These are phyloP conservation scores for Lolium rigidum DNA, from an alignment of 176 grass and related monocot genomes.

Conservation along the genomic window DNA sequence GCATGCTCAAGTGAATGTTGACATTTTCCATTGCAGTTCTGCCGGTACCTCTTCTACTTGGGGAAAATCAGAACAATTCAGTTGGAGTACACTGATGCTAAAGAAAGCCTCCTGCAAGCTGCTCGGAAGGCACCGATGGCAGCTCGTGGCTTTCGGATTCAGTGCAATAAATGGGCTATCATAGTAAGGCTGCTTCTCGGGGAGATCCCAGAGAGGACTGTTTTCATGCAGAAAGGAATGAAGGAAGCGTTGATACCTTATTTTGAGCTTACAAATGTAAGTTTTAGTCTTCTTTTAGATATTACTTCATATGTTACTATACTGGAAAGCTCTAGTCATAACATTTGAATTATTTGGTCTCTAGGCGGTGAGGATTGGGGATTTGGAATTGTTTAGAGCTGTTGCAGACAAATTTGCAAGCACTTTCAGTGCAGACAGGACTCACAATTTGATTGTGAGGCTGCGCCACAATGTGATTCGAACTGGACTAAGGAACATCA, in stretches of 20 bases:
- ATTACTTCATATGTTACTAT: background rate
- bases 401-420: conserved; percentile 72
- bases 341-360: conserved; percentile 28
- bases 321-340: conserved; percentile 16
- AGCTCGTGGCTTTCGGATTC: conserved; percentile 73
- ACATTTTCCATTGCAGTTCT: conserved; percentile 63
- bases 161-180: conserved; percentile 89
- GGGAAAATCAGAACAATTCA: conserved; percentile 95
- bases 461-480: conserved; percentile 85
- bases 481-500: conserved; percentile 86
- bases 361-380: conserved; percentile 82
- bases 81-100: conserved; percentile 91
- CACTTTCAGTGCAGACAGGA: conserved; percentile 78
- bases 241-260: conserved; percentile 73
- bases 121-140: conserved; percentile 72
- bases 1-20: background rate
- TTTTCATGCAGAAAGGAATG: conserved; percentile 98
- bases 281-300: background rate
- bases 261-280: conserved; percentile 92
- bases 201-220: conserved; percentile 81
- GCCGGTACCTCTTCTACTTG: conserved; percentile 83
- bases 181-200: conserved; percentile 75
- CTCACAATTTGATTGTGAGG: conserved; percentile 77
- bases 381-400: conserved; percentile 76
- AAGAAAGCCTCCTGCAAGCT: conserved; percentile 91